A percentile compares a stretch with the other conserved stretches of the same genome.
Conservation (phyloP, 352 stramenopile species). For the Pythium guiyangense region DNA sequence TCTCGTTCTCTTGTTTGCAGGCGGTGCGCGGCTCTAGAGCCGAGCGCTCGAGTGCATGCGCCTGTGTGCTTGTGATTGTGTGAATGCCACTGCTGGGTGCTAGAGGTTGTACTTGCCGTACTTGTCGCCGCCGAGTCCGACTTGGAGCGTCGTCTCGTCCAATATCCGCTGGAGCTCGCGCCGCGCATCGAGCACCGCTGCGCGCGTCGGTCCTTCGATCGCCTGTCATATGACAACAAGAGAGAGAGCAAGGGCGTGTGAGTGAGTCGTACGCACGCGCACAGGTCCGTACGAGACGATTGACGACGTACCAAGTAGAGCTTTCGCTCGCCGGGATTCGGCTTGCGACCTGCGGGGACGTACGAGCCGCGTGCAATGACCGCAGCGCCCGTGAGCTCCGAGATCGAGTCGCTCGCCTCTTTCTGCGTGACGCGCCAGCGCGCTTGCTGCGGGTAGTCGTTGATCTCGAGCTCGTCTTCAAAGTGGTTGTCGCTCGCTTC, state of each 20-base stretch:
- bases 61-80: background rate
- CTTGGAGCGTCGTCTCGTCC: conserved; percentile 87
- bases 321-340: conserved; percentile 80
- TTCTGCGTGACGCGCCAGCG: conserved; percentile 87
- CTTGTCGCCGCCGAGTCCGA: conserved; percentile 79
- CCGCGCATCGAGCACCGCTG: conserved; percentile 70
- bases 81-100: conserved; percentile 6
- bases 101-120: conserved; percentile 90
- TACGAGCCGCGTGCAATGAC: conserved; percentile 89
- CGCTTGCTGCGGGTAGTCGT: conserved; percentile 92
- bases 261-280: background rate
- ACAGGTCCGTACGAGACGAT: too few species aligned
- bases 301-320: conserved; percentile 77
- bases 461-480: conserved; percentile 91
- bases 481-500: conserved; percentile 61
- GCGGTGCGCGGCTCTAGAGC: too few species aligned
- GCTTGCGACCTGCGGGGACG: conserved; percentile 79
- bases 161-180: conserved; percentile 84
- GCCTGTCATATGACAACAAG: conserved; percentile 23
- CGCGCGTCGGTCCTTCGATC: conserved; percentile 72
- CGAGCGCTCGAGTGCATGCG: too few species aligned
- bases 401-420: conserved; percentile 80
- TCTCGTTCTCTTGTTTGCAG: background rate
- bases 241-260: background rate
- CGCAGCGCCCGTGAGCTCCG: conserved; percentile 84